Percentiles rank a stretch among this genome's conserved stretches.
Conservation (phyloP, 2,329 filamentous ascomycete species). For the Purpureocillium takamizusanense region DNA sequence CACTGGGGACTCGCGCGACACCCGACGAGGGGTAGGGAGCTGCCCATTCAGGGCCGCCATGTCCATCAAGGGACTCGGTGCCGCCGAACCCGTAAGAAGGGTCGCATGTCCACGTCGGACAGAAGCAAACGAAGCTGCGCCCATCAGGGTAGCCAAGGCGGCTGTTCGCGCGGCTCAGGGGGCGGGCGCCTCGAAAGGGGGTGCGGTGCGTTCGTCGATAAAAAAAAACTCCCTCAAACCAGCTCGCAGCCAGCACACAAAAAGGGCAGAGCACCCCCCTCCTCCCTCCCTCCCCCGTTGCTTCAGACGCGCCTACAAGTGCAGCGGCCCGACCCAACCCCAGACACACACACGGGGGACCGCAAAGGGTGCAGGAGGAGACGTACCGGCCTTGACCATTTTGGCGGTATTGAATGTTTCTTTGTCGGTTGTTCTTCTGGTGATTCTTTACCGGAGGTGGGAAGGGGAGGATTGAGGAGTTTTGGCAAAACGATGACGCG, state of each 20-base stretch:
- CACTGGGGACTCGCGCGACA: too few species aligned
- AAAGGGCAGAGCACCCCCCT: constrained; percentile 9
- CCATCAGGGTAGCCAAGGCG: constrained; percentile 35
- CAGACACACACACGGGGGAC: too few species aligned
- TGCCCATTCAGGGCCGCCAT: too few species aligned
- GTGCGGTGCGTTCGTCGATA: neutral
- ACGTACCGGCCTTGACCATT: constrained; percentile 93
- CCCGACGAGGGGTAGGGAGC: too few species aligned
- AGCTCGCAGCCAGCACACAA: constrained; percentile 28
- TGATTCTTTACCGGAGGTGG: neutral
- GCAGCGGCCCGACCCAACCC: constrained; percentile 11
- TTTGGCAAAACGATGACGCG: too few species aligned
- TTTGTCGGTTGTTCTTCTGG: constrained; percentile 9
- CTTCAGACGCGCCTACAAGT: constrained; percentile 13
- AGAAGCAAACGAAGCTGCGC: constrained; percentile 5
- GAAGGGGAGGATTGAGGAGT: too few species aligned
- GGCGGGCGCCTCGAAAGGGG: neutral
- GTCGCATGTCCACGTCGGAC: too few species aligned
- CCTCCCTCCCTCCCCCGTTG: constrained; percentile 5
- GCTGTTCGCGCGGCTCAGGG: constrained; percentile 10
- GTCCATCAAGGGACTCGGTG: constrained; percentile 23
- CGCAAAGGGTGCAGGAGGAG: neutral
- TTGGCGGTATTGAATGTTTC: constrained; percentile 48
- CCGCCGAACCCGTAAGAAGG: too few species aligned
- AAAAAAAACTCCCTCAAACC: constrained; percentile 52